These are phyloP conservation scores for Rhypophila decipiens DNA, from an alignment of 495 filamentous ascomycete species.

Conservation along the genomic window DNA sequence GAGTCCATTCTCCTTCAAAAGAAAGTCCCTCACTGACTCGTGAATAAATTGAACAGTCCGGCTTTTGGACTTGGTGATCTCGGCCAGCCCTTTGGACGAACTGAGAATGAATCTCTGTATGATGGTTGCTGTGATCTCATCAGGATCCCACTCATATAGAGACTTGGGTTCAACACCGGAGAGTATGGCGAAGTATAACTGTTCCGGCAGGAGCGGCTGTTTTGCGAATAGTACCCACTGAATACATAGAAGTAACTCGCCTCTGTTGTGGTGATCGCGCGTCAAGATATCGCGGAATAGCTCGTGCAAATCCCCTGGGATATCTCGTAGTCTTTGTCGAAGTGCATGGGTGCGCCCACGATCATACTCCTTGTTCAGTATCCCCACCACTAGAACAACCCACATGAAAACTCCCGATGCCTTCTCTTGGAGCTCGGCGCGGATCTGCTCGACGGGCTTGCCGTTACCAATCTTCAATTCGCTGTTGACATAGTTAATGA, in stretches of 20 bases:
- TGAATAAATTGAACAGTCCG: slow-evolving; percentile 38
- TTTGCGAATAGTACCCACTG: slow-evolving; percentile 35
- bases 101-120: slow-evolving; percentile 23
- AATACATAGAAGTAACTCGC: slow-evolving; percentile 29
- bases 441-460: slow-evolving; percentile 21
- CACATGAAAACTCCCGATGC: slow-evolving; percentile 44
- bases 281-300: slow-evolving; percentile 33
- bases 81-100: slow-evolving; percentile 32
- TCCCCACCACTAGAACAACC: slow-evolving; percentile 40
- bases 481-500: slow-evolving; percentile 15
- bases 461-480: slow-evolving; percentile 14
- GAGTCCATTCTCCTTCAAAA: slow-evolving; percentile 24
- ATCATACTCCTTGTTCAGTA: slow-evolving; percentile 37
- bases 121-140: too few species aligned
- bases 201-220: slow-evolving; percentile 21
- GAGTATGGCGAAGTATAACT: slow-evolving; percentile 36
- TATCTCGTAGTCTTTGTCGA: slow-evolving; percentile 18
- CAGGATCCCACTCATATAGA: slow-evolving; percentile 1
- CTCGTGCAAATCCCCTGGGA: slow-evolving; percentile 25
- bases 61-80: slow-evolving; percentile 21
- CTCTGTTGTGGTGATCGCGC: slow-evolving; percentile 20
- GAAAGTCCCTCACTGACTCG: slow-evolving; percentile 37
- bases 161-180: slow-evolving; percentile 18
- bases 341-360: slow-evolving; percentile 16
- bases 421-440: slow-evolving; percentile 29